Conservation (phyloP, 306 rosid species). For the Quercus suber region DNA sequence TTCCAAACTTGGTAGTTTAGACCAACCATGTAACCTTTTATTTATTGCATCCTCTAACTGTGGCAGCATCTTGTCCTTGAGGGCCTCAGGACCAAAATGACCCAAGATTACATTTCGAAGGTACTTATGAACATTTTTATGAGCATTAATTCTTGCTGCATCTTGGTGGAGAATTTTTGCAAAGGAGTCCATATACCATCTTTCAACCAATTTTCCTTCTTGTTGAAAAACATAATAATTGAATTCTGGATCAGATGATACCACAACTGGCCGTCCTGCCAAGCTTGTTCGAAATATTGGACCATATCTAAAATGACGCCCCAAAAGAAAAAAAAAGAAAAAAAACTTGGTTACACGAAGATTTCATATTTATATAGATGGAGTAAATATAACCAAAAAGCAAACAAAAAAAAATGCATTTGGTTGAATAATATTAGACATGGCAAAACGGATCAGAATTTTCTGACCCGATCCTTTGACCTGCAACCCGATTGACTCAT, state of each 20-base stretch:
- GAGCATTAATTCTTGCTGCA: not conserved
- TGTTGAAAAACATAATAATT: not conserved
- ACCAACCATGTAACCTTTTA: not conserved
- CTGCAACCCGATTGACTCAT: too few species aligned
- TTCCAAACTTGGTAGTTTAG: not conserved
- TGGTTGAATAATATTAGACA: too few species aligned
- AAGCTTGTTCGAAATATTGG: not conserved
- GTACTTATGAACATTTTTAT: not conserved
- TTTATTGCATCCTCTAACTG: not conserved
- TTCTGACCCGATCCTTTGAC: too few species aligned
- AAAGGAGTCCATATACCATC: conserved; percentile 1
- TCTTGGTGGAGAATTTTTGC: not conserved
- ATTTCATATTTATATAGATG: too few species aligned
- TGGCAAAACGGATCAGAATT: too few species aligned
- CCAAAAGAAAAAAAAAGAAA: not conserved
- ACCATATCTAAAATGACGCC: not conserved
- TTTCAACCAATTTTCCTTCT: not conserved
- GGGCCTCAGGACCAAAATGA: not conserved
- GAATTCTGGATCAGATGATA: not conserved
- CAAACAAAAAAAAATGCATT: too few species aligned
- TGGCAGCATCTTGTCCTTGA: not conserved
- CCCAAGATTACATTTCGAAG: not conserved
- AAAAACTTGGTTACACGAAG: too few species aligned
- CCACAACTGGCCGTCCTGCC: not conserved
- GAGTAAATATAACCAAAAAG: too few species aligned